Evolutionary conservation across 2,329 filamentous ascomycete genomes (phyloP).

Genomic region (Cercospora sesami): DNA sequence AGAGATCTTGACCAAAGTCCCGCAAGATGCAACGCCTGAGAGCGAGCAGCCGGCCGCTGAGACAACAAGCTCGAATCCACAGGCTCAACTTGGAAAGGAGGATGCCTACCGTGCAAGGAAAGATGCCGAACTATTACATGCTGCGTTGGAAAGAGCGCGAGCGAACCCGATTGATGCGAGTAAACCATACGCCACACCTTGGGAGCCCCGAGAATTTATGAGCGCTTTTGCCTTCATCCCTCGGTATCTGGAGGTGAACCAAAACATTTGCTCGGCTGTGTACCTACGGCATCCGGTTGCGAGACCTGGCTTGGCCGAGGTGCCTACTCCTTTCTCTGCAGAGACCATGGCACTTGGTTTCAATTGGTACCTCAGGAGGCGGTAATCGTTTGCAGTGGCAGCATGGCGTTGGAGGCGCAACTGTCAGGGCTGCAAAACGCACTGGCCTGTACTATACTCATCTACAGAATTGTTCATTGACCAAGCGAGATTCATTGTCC

Average conservation of each 20-base stretch:
- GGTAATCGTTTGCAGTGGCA: slow-evolving; percentile 51
- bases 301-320: slow-evolving; percentile 70
- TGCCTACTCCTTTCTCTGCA: slow-evolving; percentile 74
- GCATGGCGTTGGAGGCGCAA: slow-evolving; percentile 13
- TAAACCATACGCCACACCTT: slow-evolving; percentile 90
- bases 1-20: slow-evolving; percentile 48
- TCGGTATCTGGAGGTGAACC: slow-evolving; percentile 94
- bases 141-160: slow-evolving; percentile 62
- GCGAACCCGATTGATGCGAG: slow-evolving; percentile 73
- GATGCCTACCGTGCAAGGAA: slow-evolving; percentile 53
- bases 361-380: slow-evolving; percentile 87
- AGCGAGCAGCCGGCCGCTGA: slow-evolving; percentile 29
- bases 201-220: slow-evolving; percentile 85
- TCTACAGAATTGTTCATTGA: not conserved
- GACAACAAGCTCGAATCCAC: slow-evolving; percentile 31
- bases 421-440: not conserved
- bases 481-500: not conserved
- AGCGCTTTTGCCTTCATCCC: slow-evolving; percentile 92
- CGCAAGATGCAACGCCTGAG: slow-evolving; percentile 38
- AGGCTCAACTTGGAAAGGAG: slow-evolving; percentile 43
- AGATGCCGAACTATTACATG: slow-evolving; percentile 57
- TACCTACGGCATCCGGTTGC: slow-evolving; percentile 94
- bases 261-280: slow-evolving; percentile 91
- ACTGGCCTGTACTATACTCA: slow-evolving; percentile 8
- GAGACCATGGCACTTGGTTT: slow-evolving; percentile 77